These are phyloP conservation scores for Penicillium turbatum DNA, from an alignment of 495 filamentous ascomycete species.

Conservation along the genomic window DNA sequence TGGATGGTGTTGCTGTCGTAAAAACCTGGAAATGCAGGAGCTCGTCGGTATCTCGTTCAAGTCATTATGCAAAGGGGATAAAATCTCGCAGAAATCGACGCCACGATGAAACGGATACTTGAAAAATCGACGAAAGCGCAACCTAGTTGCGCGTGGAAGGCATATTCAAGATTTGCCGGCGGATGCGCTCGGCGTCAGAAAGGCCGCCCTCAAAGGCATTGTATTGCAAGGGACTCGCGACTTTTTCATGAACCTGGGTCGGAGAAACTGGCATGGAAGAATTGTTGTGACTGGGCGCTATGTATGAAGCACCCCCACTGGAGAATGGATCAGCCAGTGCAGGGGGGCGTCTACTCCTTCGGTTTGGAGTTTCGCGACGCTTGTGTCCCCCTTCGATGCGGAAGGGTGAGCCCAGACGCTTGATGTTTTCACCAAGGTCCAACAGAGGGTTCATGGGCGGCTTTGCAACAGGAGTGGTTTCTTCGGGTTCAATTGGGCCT, in stretches of 20 bases:
- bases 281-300: neutral
- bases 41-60: slow-evolving; percentile 29
- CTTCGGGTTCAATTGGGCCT: slow-evolving; percentile 32
- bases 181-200: slow-evolving; percentile 46
- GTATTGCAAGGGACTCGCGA: slow-evolving; percentile 23
- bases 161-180: slow-evolving; percentile 44
- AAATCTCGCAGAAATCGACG: slow-evolving; percentile 19
- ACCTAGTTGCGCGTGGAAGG: slow-evolving; percentile 32
- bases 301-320: slow-evolving; percentile 22
- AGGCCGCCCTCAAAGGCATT: slow-evolving; percentile 40
- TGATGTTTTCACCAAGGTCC: slow-evolving; percentile 39
- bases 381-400: slow-evolving; percentile 31
- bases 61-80: slow-evolving; percentile 27
- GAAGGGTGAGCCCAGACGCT: slow-evolving; percentile 52
- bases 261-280: slow-evolving; percentile 23
- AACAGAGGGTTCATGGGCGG: slow-evolving; percentile 26
- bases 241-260: slow-evolving; percentile 14
- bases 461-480: slow-evolving; percentile 23
- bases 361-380: slow-evolving; percentile 25
- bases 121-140: slow-evolving; percentile 10
- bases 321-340: slow-evolving; percentile 44
- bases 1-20: slow-evolving; percentile 39
- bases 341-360: slow-evolving; percentile 35
- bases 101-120: slow-evolving; percentile 18
- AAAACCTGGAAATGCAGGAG: slow-evolving; percentile 21